Conservation (phyloP, 345 rosid species). For the Syzygium aromaticum region DNA sequence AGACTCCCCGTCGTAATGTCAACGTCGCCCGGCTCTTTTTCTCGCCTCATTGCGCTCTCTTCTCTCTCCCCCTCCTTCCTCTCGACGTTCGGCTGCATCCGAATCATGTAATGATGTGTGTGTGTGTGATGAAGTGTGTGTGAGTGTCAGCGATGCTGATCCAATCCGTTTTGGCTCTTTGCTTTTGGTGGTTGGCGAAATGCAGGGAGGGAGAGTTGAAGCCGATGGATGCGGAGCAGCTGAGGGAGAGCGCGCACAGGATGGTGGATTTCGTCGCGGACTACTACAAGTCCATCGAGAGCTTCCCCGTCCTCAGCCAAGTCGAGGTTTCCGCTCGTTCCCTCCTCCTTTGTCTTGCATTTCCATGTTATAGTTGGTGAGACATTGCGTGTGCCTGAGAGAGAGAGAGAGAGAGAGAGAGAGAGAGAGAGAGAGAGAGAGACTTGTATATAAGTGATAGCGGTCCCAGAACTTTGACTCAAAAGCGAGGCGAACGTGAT, state of each 20-base stretch:
- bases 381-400: fast-evolving
- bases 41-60: not conserved
- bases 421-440: not conserved
- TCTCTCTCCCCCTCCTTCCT: no score
- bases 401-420: not conserved
- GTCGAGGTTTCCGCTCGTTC: constrained; percentile 35
- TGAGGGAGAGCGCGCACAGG: constrained; percentile 61
- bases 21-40: not conserved
- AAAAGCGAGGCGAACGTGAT: not conserved
- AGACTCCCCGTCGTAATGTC: not conserved
- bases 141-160: not conserved
- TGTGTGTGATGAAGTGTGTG: not conserved
- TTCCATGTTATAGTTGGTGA: not conserved
- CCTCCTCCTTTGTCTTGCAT: not conserved
- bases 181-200: not conserved
- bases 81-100: not conserved
- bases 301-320: constrained; percentile 85
- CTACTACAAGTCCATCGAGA: constrained; percentile 71
- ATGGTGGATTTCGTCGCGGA: constrained; percentile 97
- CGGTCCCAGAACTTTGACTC: not conserved
- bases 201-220: constrained; percentile 9
- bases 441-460: not conserved
- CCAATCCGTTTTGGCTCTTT: not conserved
- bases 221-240: constrained; percentile 70
- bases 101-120: not conserved